Evolutionary conservation across 306 rosid species (phyloP).

Genomic region (Trichosanthes cucumerina): DNA sequence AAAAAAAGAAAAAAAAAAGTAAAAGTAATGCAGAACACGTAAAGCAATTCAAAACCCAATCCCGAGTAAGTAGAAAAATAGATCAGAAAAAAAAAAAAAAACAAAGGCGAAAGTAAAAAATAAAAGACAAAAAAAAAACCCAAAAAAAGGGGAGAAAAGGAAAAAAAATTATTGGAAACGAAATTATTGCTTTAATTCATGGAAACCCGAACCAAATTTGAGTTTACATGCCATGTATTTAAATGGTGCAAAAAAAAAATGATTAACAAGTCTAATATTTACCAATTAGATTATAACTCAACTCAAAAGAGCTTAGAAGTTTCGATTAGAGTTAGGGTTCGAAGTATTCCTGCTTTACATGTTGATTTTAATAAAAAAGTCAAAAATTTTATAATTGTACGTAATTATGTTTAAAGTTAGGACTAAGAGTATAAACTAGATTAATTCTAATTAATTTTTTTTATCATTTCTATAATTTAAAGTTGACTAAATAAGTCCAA

Average conservation of each 20-base stretch:
- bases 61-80: not conserved
- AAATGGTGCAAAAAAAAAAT: not conserved
- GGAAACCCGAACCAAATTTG: conserved; percentile 32
- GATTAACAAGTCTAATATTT: not conserved
- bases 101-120: not conserved
- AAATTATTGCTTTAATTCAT: conserved; percentile 28
- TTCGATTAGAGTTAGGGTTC: too few species aligned
- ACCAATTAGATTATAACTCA: too few species aligned
- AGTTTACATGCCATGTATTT: not conserved
- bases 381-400: too few species aligned
- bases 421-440: too few species aligned
- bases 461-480: too few species aligned
- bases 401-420: too few species aligned
- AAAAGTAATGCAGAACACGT: not conserved
- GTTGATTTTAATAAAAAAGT: not conserved
- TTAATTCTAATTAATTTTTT: too few species aligned
- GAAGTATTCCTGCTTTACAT: too few species aligned
- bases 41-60: conserved; percentile 11
- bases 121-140: not conserved
- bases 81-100: not conserved
- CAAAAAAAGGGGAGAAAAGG: not conserved
- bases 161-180: not conserved
- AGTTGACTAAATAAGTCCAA: too few species aligned
- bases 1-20: not conserved
- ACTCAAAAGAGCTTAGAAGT: too few species aligned